phyloP scores from a whole-genome alignment of 2,329 filamentous ascomycete genomes.

The Aspergillus sp. region DNA sequence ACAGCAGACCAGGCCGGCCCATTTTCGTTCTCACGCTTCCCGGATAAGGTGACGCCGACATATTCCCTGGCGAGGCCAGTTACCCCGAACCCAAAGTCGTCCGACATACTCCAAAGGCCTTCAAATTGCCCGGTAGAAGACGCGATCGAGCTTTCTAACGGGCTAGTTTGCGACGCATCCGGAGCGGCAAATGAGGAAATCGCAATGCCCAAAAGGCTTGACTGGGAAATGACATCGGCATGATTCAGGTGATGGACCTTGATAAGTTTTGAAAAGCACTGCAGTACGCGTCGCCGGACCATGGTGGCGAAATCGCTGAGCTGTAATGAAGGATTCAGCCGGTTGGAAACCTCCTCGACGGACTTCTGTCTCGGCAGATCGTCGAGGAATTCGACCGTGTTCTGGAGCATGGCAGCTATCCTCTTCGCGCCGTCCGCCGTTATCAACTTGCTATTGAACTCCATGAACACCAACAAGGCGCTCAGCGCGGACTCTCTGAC shows the following conservation, averaged over 20 bases:
- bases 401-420: conserved; percentile 88
- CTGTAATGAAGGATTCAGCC: conserved; percentile 75
- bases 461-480: conserved; percentile 81
- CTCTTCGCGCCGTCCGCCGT: conserved; percentile 91
- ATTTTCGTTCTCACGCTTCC: conserved; percentile 54
- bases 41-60: conserved; percentile 59
- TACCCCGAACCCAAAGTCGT: conserved; percentile 91
- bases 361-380: conserved; percentile 74
- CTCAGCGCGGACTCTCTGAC: conserved; percentile 90
- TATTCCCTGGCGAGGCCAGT: conserved; percentile 76
- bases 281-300: conserved; percentile 83
- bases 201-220: conserved; percentile 80
- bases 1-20: conserved; percentile 38
- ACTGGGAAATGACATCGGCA: conserved; percentile 77
- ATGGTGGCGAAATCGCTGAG: conserved; percentile 84
- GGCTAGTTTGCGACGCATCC: conserved; percentile 60
- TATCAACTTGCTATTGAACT: conserved; percentile 83
- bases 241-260: conserved; percentile 78
- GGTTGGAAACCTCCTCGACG: conserved; percentile 75
- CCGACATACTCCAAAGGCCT: conserved; percentile 85
- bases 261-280: conserved; percentile 88
- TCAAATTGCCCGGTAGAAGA: conserved; percentile 85
- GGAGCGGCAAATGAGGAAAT: conserved; percentile 90
- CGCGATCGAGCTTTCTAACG: conserved; percentile 82
- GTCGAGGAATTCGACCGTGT: conserved; percentile 81